Conservation (phyloP, 2,329 filamentous ascomycete species). For the Nemania sp. region DNA sequence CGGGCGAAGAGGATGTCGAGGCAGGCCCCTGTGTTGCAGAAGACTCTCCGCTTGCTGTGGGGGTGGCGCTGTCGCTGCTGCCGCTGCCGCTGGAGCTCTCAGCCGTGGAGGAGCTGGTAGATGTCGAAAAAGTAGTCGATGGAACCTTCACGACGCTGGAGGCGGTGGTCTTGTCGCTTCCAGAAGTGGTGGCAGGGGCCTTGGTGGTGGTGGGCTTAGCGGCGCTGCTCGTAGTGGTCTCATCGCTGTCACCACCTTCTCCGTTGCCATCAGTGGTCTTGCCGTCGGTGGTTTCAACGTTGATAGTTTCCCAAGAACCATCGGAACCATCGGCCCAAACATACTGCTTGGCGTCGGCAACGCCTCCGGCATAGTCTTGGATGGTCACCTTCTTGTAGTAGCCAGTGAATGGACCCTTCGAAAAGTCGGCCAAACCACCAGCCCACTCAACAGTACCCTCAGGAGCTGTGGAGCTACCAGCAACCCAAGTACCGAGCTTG, state of each 20-base stretch:
- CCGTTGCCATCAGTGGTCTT: conserved; percentile 42
- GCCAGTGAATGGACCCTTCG: conserved; percentile 55
- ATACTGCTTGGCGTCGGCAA: conserved; percentile 55
- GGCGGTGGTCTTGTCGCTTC: conserved; percentile 12
- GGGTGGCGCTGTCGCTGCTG: conserved; percentile 18
- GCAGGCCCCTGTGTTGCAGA: neutral
- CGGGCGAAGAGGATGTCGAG: conserved; percentile 19
- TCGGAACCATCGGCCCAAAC: conserved; percentile 51
- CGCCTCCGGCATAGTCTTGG: conserved; percentile 57
- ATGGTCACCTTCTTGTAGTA: conserved; percentile 62
- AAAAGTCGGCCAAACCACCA: conserved; percentile 61
- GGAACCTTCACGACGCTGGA: conserved; percentile 21
- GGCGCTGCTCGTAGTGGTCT: conserved; percentile 23
- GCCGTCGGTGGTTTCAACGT: conserved; percentile 48
- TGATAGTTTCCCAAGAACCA: conserved; percentile 56
- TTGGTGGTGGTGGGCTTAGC: conserved; percentile 26
- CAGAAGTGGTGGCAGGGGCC: conserved; percentile 27
- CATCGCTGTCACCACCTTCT: conserved; percentile 23
- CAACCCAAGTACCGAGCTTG: conserved; percentile 70
- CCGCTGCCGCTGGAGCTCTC: conserved; percentile 12
- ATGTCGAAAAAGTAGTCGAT: conserved; percentile 32
- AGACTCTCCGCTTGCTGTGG: conserved; percentile 14
- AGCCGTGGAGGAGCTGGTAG: conserved; percentile 18
- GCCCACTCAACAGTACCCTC: conserved; percentile 73
- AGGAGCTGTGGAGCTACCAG: conserved; percentile 59